These are phyloP conservation scores for Brassica carinata DNA, from an alignment of 345 rosid genomes.

Conservation along the genomic window DNA sequence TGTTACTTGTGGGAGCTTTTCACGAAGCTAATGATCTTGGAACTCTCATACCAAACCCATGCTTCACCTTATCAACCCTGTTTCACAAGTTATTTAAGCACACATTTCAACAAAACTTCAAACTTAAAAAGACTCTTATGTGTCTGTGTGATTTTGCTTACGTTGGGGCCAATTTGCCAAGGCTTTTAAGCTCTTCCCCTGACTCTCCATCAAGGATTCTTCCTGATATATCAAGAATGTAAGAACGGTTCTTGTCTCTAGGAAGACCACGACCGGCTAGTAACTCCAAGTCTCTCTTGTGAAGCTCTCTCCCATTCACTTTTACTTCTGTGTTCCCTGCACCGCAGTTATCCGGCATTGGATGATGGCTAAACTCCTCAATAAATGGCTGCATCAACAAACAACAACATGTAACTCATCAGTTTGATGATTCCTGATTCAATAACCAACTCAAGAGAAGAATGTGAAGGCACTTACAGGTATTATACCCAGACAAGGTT, in stretches of 20 bases:
- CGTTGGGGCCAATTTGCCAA: slow-evolving; percentile 88
- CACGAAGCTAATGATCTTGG: slow-evolving; percentile 53
- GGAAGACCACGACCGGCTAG: slow-evolving; percentile 72
- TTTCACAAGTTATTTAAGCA: slow-evolving; percentile 2
- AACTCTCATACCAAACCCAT: slow-evolving; percentile 90
- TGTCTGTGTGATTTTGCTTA: slow-evolving; percentile 39
- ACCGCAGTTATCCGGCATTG: slow-evolving; percentile 68
- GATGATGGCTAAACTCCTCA: slow-evolving; percentile 61
- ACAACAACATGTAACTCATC: background rate
- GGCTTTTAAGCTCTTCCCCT: slow-evolving; percentile 61
- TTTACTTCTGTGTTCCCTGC: slow-evolving; percentile 69
- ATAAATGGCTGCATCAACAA: slow-evolving; percentile 58
- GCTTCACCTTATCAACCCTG: slow-evolving; percentile 82
- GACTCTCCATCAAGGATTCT: slow-evolving; percentile 68
- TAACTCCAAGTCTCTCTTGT: slow-evolving; percentile 60
- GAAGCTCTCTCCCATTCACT: slow-evolving; percentile 82
- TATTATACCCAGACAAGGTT: slow-evolving; percentile 74
- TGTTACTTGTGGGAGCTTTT: slow-evolving; percentile 6
- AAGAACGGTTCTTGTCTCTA: slow-evolving; percentile 50
- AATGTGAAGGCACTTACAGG: slow-evolving; percentile 53
- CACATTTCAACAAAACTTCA: background rate
- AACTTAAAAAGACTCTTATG: background rate
- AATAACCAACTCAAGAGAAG: background rate
- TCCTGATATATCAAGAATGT: slow-evolving; percentile 62
- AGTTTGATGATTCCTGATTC: background rate